These are phyloP conservation scores for Trapa incisa DNA, from an alignment of 345 rosid genomes.

Conservation along the genomic window DNA sequence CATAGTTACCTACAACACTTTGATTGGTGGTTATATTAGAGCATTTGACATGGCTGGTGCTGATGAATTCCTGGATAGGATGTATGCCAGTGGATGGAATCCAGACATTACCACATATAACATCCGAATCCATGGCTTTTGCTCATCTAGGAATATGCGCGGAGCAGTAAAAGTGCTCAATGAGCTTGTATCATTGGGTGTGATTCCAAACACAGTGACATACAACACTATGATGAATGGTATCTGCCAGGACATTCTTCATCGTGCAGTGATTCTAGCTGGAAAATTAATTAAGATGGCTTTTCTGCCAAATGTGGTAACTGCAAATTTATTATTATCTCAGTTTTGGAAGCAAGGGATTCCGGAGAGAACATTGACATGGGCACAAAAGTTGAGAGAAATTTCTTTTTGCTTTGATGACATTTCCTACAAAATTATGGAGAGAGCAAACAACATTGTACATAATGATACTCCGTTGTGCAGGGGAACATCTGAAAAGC, in stretches of 20 bases:
- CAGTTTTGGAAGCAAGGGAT: constrained; percentile 59
- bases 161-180: constrained; percentile 40
- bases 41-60: constrained; percentile 39
- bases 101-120: constrained; percentile 65
- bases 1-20: constrained; percentile 57
- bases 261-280: constrained; percentile 45
- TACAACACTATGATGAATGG: constrained; percentile 57
- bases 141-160: constrained; percentile 28
- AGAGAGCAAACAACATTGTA: constrained; percentile 24
- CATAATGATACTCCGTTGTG: constrained; percentile 11
- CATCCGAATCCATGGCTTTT: constrained; percentile 39
- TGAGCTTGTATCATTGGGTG: constrained; percentile 43
- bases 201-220: constrained; percentile 51
- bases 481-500: constrained; percentile 31
- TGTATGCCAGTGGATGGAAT: constrained; percentile 37
- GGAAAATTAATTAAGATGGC: constrained; percentile 71
- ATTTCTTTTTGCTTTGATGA: constrained; percentile 52
- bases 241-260: constrained; percentile 37
- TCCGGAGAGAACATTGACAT: constrained; percentile 46
- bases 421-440: constrained; percentile 33
- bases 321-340: constrained; percentile 42
- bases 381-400: constrained; percentile 57
- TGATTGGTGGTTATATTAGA: constrained; percentile 50
- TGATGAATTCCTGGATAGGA: constrained; percentile 27
- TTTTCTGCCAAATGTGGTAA: constrained; percentile 47